Evolutionary conservation across 225 moss, liverwort and hornwort species (phyloP).

Genomic region (Takakia lepidozioides): DNA sequence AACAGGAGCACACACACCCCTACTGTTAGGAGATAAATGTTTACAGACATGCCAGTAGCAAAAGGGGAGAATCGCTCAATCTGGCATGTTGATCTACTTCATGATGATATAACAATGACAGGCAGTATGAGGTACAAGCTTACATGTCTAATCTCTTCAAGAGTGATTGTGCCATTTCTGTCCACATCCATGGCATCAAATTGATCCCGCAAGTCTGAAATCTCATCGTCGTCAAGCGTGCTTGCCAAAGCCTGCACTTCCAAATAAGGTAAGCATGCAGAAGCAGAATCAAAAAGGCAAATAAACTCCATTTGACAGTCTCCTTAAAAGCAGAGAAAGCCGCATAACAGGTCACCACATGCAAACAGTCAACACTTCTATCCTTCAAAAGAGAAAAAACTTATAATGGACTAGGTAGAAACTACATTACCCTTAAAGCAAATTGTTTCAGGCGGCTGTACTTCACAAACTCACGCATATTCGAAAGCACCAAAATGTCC

Average conservation of each 20-base stretch:
- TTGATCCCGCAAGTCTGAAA: slow-evolving; percentile 79
- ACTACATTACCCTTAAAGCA: slow-evolving; percentile 56
- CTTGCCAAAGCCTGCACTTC: slow-evolving; percentile 72
- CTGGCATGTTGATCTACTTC: background rate
- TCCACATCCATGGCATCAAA: slow-evolving; percentile 97
- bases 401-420: background rate
- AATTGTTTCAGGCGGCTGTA: slow-evolving; percentile 94
- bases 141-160: slow-evolving; percentile 91
- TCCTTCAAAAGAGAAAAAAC: background rate
- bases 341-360: background rate
- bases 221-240: slow-evolving; percentile 74
- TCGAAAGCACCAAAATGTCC: slow-evolving; percentile 96
- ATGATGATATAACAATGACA: background rate
- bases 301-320: background rate
- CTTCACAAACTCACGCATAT: slow-evolving; percentile 98
- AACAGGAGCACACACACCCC: slow-evolving; percentile 6
- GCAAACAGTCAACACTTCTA: background rate
- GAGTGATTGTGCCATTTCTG: slow-evolving; percentile 90
- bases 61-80: background rate
- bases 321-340: background rate
- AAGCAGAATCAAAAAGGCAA: background rate
- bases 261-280: background rate
- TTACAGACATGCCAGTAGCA: background rate
- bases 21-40: slow-evolving; percentile 2
- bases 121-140: background rate